Evolutionary conservation across 225 moss, liverwort and hornwort genomes (phyloP).

Genomic region (Climacium dendroides): DNA sequence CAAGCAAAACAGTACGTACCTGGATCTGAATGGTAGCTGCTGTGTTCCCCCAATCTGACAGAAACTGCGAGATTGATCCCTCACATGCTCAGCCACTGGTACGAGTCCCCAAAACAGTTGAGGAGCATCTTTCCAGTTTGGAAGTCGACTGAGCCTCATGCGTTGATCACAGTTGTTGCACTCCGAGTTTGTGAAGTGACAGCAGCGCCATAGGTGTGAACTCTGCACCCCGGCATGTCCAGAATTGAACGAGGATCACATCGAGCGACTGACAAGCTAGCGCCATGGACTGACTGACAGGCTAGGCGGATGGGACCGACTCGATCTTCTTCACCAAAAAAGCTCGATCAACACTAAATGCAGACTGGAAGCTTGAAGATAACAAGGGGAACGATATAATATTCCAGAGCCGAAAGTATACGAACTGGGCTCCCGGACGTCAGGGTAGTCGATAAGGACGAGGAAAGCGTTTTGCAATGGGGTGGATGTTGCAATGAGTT

Average conservation of each 20-base stretch:
- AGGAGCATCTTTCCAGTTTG: not conserved
- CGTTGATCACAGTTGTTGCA: not conserved
- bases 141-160: not conserved
- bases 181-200: not conserved
- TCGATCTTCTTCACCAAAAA: not conserved
- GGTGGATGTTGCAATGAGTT: not conserved
- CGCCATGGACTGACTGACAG: not conserved
- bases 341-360: not conserved
- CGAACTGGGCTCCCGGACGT: not conserved
- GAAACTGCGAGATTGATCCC: not conserved
- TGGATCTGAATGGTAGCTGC: not conserved
- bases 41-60: constrained; percentile 1
- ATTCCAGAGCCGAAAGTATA: not conserved
- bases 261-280: not conserved
- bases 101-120: not conserved
- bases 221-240: not conserved
- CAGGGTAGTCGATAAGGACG: not conserved
- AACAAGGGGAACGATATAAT: not conserved
- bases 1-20: not conserved
- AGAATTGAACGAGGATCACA: not conserved
- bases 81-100: constrained; percentile 1
- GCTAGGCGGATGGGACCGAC: not conserved
- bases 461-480: not conserved
- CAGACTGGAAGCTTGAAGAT: not conserved
- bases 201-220: not conserved